Evolutionary conservation across 208 protist genomes (phyloP).

Genomic region (Trypanosoma mega): DNA sequence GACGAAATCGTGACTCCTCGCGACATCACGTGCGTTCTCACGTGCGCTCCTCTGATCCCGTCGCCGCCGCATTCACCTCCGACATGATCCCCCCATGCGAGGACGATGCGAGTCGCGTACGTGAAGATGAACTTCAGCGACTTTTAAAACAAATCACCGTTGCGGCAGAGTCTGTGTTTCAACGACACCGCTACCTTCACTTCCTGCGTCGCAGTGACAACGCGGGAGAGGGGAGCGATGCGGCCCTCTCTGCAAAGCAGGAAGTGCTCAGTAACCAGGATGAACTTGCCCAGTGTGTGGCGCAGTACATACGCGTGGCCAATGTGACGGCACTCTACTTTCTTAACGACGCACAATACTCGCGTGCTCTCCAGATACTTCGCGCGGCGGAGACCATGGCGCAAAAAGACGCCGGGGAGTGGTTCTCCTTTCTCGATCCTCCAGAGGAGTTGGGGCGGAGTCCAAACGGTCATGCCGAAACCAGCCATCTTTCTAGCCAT

Average conservation of each 20-base stretch:
- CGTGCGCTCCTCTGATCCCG: too few species aligned
- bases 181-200: slow-evolving; percentile 15
- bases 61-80: not conserved
- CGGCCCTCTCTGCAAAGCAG: not conserved
- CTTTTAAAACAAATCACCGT: slow-evolving; percentile 3
- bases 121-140: slow-evolving; percentile 7
- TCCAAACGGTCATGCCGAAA: slow-evolving; percentile 4
- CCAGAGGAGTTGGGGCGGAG: slow-evolving; percentile 23
- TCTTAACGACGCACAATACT: slow-evolving; percentile 61
- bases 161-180: slow-evolving; percentile 24
- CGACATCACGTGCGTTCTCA: not conserved
- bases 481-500: slow-evolving; percentile 7
- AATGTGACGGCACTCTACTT: slow-evolving; percentile 49
- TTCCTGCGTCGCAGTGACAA: not conserved
- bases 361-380: slow-evolving; percentile 54
- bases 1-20: slow-evolving; percentile 1
- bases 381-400: slow-evolving; percentile 35
- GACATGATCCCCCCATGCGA: not conserved
- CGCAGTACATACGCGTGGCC: slow-evolving; percentile 28
- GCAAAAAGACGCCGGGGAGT: slow-evolving; percentile 37
- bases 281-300: slow-evolving; percentile 18
- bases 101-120: not conserved
- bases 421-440: slow-evolving; percentile 40
- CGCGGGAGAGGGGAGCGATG: slow-evolving; percentile 6
- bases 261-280: slow-evolving; percentile 18